Base-by-base conservation (phyloP, 495 filamentous ascomycete species). In the Penicillium chermesinum region DNA sequence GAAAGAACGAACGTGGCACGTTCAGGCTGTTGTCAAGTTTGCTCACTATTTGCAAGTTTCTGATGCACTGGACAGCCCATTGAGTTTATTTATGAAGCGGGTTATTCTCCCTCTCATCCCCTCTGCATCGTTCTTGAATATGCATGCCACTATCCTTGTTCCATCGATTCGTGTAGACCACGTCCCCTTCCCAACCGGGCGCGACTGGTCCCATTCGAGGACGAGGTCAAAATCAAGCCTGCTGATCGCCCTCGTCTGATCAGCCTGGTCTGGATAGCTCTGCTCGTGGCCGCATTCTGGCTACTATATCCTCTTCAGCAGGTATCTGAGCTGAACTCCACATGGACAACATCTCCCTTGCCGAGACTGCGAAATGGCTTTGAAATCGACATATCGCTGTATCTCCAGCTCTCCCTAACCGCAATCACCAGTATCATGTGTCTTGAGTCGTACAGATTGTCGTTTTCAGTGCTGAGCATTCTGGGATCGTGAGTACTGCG, bases 401-500 rank as follows among this genome's bases (percentile, higher is more conserved):
- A 34, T 18, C 2, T 46, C 30, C 25, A 30, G 4, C 25, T 30
- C 21, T 38, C 38, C 10, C 8, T 42, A 16, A 22, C 38, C 10
- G 38, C 36, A 18, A 21, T 46, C 14, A 44, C 14, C 13, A 32
- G 17, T 14, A 40, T 43, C 27, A 46, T 61, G 15, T 42, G 32
- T 20, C 6, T 62, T n/a, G 58, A 62, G 34, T 62, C 58, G 7
- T 48, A 55, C 32, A 46, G 58, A 2, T 12, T 8, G 12, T 43
- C 13, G 8, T 58, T 58, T 25, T 19, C 25, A 30, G 25, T 20
- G 5, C 30, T 52, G 18, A 30, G 38, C 1, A 43, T 40, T 10
- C 5, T 58, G 10, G 22, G 49, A 27, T 52, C 41, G 56, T 59
- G 35, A 25, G 54, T 43, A 15, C 3, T 37, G 4, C 13, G 35